These are phyloP conservation scores for Fusarium brevicatenulatum DNA, from an alignment of 2,329 filamentous ascomycete genomes.

Conservation along the genomic window DNA sequence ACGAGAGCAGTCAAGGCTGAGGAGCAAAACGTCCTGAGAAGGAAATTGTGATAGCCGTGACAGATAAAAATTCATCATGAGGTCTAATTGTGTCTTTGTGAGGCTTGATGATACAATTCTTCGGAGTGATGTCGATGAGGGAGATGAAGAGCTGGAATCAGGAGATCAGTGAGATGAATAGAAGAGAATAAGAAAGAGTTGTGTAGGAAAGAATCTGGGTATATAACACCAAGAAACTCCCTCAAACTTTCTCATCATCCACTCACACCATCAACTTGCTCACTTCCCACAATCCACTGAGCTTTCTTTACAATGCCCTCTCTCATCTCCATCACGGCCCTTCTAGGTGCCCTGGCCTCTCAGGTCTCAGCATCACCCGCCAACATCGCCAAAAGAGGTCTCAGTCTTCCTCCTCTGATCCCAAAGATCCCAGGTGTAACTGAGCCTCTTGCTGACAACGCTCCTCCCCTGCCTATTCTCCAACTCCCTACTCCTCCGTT, in stretches of 20 bases:
- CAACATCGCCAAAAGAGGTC: slow-evolving; percentile 29
- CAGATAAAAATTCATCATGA: neutral
- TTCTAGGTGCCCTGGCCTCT: slow-evolving; percentile 30
- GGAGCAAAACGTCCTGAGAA: neutral
- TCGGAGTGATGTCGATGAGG: neutral
- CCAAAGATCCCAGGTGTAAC: slow-evolving; percentile 69
- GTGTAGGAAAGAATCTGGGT: neutral
- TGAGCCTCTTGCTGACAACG: slow-evolving; percentile 61
- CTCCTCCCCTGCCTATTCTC: slow-evolving; percentile 66
- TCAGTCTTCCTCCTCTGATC: slow-evolving; percentile 64
- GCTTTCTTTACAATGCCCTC: slow-evolving; percentile 27
- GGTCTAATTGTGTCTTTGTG: slow-evolving; percentile 30
- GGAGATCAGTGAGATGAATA: too few species aligned
- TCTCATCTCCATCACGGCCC: slow-evolving; percentile 30
- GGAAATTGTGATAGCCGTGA: slow-evolving; percentile 33
- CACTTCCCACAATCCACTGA: neutral
- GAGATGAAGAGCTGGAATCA: too few species aligned
- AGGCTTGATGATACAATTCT: slow-evolving; percentile 39
- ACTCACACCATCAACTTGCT: slow-evolving; percentile 35
- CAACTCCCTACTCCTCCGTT: slow-evolving; percentile 68
- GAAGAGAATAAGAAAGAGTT: too few species aligned
- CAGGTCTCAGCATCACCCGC: slow-evolving; percentile 28
- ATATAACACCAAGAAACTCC: slow-evolving; percentile 37
- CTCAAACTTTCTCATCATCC: slow-evolving; percentile 36
- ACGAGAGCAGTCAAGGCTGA: neutral